These are phyloP conservation scores for Pseudopithomyces maydicus DNA, from an alignment of 2,329 filamentous ascomycete genomes.

Conservation along the genomic window DNA sequence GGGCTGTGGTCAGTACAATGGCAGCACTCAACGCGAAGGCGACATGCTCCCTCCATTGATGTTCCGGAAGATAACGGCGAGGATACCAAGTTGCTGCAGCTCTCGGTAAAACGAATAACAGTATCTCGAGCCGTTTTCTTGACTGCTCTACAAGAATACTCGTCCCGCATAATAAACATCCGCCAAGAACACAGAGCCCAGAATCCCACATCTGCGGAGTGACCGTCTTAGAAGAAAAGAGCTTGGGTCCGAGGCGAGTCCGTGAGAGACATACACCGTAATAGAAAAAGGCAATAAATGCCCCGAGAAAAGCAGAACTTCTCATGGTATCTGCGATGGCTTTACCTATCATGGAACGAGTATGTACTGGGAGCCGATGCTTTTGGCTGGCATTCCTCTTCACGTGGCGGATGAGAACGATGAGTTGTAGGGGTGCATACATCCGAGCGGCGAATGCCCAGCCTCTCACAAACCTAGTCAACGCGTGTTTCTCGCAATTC, in stretches of 20 bases:
- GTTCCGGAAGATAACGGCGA: slow-evolving; percentile 61
- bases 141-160: slow-evolving; percentile 75
- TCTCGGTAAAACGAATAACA: slow-evolving; percentile 79
- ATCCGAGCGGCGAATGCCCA: slow-evolving; percentile 77
- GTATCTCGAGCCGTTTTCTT: slow-evolving; percentile 72
- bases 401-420: slow-evolving; percentile 23
- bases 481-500: slow-evolving; percentile 75
- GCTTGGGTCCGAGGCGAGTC: slow-evolving; percentile 71
- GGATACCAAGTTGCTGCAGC: slow-evolving; percentile 77
- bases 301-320: slow-evolving; percentile 77
- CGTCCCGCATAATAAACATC: slow-evolving; percentile 79
- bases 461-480: slow-evolving; percentile 68
- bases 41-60: slow-evolving; percentile 38
- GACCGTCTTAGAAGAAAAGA: slow-evolving; percentile 63
- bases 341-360: slow-evolving; percentile 47
- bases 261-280: slow-evolving; percentile 82
- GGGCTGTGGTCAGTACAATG: slow-evolving; percentile 34
- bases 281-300: slow-evolving; percentile 81
- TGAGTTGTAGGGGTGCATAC: slow-evolving; percentile 75
- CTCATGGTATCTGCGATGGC: slow-evolving; percentile 66
- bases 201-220: slow-evolving; percentile 63
- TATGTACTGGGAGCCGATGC: slow-evolving; percentile 16
- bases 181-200: slow-evolving; percentile 71
- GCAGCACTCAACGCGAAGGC: slow-evolving; percentile 38
- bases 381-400: slow-evolving; percentile 19